These are phyloP conservation scores for Nannochloris sp. DNA, from an alignment of 139 green algal species.

Conservation along the genomic window DNA sequence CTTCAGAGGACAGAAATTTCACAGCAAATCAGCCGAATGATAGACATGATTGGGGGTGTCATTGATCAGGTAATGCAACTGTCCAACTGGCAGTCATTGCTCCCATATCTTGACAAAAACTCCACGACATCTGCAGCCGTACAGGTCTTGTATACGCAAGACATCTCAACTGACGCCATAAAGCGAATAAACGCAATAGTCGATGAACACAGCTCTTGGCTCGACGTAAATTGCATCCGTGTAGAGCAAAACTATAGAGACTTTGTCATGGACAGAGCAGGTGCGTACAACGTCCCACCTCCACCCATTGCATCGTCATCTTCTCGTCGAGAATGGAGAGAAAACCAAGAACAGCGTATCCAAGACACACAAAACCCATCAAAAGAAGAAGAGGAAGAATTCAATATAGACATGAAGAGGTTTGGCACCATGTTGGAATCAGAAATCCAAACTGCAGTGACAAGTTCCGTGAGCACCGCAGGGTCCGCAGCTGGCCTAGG, in stretches of 20 bases:
- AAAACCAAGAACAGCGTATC: not conserved
- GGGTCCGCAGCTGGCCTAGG: conserved; percentile 42
- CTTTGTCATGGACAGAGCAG: conserved; percentile 19
- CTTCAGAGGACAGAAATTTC: conserved; percentile 22
- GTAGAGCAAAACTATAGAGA: conserved; percentile 60
- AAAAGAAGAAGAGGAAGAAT: not conserved
- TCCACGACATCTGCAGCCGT: conserved; percentile 14
- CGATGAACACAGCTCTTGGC: conserved; percentile 62
- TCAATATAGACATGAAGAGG: conserved; percentile 38
- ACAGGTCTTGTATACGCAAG: conserved; percentile 8
- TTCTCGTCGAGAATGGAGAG: conserved; percentile 11
- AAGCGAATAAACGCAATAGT: conserved; percentile 28
- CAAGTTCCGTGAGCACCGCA: conserved; percentile 53
- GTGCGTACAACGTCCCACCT: conserved; percentile 12
- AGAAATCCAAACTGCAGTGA: conserved; percentile 70
- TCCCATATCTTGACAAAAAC: conserved; percentile 39
- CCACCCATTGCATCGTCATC: too few species aligned
- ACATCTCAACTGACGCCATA: conserved; percentile 12
- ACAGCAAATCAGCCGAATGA: conserved; percentile 27
- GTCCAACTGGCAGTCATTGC: conserved; percentile 53
- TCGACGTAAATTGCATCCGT: conserved; percentile 60
- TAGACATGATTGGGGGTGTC: conserved; percentile 29
- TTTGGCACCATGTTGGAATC: conserved; percentile 57
- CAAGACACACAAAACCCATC: too few species aligned
- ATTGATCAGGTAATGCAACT: conserved; percentile 61